phyloP scores from a whole-genome alignment of 805 yeast genomes.

The Spathaspora girioi region DNA sequence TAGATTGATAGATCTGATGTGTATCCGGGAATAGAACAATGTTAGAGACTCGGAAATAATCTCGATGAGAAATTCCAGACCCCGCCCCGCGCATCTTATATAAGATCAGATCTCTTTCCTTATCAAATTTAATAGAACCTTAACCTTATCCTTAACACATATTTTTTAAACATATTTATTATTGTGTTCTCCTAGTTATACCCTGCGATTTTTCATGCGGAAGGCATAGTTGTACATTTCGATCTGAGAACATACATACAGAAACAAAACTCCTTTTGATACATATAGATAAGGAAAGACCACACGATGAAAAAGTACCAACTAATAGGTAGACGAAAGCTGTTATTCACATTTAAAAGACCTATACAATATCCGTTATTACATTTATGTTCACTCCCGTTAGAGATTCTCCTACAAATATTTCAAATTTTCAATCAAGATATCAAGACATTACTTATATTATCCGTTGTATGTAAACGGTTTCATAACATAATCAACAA shows the following conservation, averaged over 20 bases:
- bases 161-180: neutral
- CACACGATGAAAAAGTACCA: constrained; percentile 36
- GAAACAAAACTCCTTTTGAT: neutral
- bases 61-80: neutral
- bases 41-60: too few species aligned
- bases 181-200: too few species aligned
- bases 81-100: neutral
- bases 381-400: constrained; percentile 40
- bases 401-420: constrained; percentile 38
- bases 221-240: too few species aligned
- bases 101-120: too few species aligned
- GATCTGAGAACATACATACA: too few species aligned
- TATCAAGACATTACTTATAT: constrained; percentile 15
- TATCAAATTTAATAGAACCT: too few species aligned
- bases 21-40: too few species aligned
- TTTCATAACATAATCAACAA: constrained; percentile 33
- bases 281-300: neutral
- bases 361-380: constrained; percentile 20
- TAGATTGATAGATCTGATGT: too few species aligned
- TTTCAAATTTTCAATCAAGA: constrained; percentile 21
- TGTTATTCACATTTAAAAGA: constrained; percentile 12
- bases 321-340: constrained; percentile 34
- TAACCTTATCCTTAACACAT: neutral
- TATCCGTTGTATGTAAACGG: constrained; percentile 34
- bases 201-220: too few species aligned